phyloP scores from a whole-genome alignment of 108 stramenopile genomes.

The Bacterosira constricta region DNA sequence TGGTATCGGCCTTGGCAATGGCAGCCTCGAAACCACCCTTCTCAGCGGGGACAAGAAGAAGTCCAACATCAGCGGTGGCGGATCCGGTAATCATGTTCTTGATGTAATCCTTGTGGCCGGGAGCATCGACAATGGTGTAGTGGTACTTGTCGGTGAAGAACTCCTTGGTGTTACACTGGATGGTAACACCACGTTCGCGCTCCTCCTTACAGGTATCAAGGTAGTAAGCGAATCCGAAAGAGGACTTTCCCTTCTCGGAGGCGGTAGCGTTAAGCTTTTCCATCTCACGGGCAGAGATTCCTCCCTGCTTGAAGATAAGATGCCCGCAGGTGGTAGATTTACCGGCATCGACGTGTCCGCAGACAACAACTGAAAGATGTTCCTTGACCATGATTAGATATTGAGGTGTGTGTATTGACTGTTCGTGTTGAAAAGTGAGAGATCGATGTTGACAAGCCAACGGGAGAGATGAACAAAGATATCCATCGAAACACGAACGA shows the following conservation, averaged over 20 bases:
- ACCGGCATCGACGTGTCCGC: constrained; percentile 90
- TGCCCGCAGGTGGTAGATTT: constrained; percentile 78
- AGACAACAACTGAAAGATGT: constrained; percentile 84
- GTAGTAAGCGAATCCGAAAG: constrained; percentile 85
- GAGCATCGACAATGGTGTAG: constrained; percentile 83
- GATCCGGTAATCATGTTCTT: constrained; percentile 87
- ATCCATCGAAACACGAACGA: too few relatives aligned
- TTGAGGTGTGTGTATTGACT: constrained; percentile 5
- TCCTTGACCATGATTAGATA: constrained; percentile 43
- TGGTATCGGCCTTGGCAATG: constrained; percentile 84
- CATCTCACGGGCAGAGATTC: constrained; percentile 81
- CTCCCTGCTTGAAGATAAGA: constrained; percentile 81
- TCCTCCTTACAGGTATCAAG: constrained; percentile 84
- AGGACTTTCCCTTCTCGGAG: constrained; percentile 80
- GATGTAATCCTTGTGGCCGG: constrained; percentile 88
- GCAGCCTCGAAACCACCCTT: constrained; percentile 90
- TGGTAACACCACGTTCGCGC: constrained; percentile 80
- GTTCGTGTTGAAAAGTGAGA: too few relatives aligned
- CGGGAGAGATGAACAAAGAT: too few relatives aligned
- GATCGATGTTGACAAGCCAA: too few relatives aligned
- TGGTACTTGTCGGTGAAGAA: constrained; percentile 85
- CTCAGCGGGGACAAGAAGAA: constrained; percentile 78
- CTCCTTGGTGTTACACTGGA: constrained; percentile 86
- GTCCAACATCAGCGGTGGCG: constrained; percentile 81
- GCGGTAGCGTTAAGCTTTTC: constrained; percentile 70